phyloP scores from a whole-genome alignment of 1,139 yeast genomes.

The Saccharomycopsis crataegensis region DNA sequence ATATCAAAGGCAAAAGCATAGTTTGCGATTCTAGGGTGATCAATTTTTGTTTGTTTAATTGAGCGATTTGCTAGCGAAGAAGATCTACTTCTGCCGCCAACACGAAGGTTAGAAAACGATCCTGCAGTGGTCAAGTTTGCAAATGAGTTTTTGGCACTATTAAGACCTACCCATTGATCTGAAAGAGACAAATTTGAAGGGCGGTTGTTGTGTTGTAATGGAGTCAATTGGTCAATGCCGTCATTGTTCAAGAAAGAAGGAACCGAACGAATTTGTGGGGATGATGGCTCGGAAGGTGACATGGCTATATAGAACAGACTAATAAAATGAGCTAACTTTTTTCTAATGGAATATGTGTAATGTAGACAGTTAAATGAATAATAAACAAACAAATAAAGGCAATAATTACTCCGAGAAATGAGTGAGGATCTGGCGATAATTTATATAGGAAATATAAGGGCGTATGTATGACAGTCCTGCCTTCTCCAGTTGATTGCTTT shows the following conservation, averaged over 20 bases:
- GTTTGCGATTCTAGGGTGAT: conserved; percentile 66
- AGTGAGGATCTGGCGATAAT: too few relatives aligned
- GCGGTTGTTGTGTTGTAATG: conserved; percentile 51
- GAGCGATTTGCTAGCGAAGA: conserved; percentile 26
- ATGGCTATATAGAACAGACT: background rate
- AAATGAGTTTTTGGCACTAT: conserved; percentile 35
- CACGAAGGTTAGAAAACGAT: conserved; percentile 19
- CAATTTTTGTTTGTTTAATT: conserved; percentile 46
- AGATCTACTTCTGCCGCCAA: conserved; percentile 11
- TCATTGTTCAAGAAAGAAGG: conserved; percentile 59
- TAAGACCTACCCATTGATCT: conserved; percentile 55
- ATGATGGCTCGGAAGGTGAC: background rate
- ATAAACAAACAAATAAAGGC: too few relatives aligned
- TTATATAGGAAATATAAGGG: too few relatives aligned
- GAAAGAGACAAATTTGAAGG: conserved; percentile 67
- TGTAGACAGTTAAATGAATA: too few relatives aligned
- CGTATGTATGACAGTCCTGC: too few relatives aligned
- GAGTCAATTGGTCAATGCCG: conserved; percentile 60
- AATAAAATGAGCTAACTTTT: too few relatives aligned
- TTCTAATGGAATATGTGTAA: too few relatives aligned
- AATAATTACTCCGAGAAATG: too few relatives aligned
- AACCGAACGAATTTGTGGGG: conserved; percentile 18
- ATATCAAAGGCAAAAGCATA: conserved; percentile 86
- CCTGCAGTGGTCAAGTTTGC: conserved; percentile 33
- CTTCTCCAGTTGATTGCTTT: too few relatives aligned